These are phyloP conservation scores for Rhizoclosmatium globosum DNA, from an alignment of 192 early-diverging fungal genomes.

Conservation along the genomic window DNA sequence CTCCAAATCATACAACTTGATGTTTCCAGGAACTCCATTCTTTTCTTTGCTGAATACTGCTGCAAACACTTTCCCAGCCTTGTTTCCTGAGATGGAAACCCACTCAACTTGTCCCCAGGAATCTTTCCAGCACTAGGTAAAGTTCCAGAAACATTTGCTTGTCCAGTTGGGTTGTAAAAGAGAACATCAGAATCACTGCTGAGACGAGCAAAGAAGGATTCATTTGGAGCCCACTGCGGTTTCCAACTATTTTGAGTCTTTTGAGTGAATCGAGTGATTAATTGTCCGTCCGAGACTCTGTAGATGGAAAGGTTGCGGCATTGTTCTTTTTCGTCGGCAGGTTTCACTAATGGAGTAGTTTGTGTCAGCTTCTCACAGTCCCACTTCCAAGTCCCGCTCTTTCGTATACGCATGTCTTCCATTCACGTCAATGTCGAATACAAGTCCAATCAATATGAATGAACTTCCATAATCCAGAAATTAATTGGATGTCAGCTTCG, in stretches of 20 bases:
- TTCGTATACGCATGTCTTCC: too few relatives aligned
- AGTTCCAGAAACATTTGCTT: conserved; percentile 1
- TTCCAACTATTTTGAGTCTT: conserved; percentile 80
- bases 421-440: too few relatives aligned
- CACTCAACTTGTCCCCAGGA: conserved; percentile 18
- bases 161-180: conserved; percentile 72
- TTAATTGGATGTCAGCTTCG: too few relatives aligned
- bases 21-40: conserved; percentile 78
- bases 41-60: conserved; percentile 91
- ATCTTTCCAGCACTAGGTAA: conserved; percentile 6
- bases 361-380: background rate
- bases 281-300: conserved; percentile 74
- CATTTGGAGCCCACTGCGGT: conserved; percentile 94
- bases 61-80: conserved; percentile 68
- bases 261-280: conserved; percentile 78
- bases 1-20: conserved; percentile 85
- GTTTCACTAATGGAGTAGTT: conserved; percentile 64
- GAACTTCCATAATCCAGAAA: too few relatives aligned
- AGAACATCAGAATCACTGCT: conserved; percentile 84
- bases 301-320: conserved; percentile 85
- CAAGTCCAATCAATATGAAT: too few relatives aligned
- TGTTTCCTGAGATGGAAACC: conserved; percentile 84
- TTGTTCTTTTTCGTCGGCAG: conserved; percentile 63
- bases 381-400: too few relatives aligned
- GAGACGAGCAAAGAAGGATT: conserved; percentile 85